Conservation (phyloP, 176 grass and related monocot species). For the Stipa capillata region DNA sequence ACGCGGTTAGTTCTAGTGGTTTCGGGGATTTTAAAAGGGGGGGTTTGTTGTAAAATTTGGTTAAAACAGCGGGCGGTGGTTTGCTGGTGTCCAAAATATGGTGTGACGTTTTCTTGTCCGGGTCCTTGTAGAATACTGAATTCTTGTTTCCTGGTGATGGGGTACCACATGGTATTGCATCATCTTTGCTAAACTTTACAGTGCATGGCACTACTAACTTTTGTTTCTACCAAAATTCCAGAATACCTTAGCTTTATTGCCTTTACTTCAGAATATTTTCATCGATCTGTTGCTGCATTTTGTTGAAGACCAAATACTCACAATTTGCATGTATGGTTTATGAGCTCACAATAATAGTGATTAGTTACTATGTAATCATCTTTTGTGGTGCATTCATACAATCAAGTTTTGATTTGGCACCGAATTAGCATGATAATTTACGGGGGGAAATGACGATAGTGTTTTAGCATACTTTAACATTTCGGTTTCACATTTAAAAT, state of each 20-base stretch:
- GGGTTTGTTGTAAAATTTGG: neutral
- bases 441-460: too few relatives aligned
- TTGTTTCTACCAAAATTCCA: neutral
- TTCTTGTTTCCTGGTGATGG: neutral
- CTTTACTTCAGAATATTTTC: neutral
- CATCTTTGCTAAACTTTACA: neutral
- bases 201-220: too few relatives aligned
- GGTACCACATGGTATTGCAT: neutral
- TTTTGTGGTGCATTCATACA: neutral
- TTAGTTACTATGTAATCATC: neutral
- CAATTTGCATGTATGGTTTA: neutral
- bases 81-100: neutral
- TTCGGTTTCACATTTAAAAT: too few relatives aligned
- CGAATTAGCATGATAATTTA: too few relatives aligned
- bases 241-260: neutral
- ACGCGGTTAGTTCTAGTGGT: conserved; percentile 19
- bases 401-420: neutral
- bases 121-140: neutral
- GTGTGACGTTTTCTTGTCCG: neutral
- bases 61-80: neutral
- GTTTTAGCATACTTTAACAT: too few relatives aligned
- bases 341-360: neutral
- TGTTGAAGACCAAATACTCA: neutral
- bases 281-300: neutral
- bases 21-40: neutral